Base-by-base conservation (phyloP, 768 basidiomycete genomes). In the Artomyces pyxidatus region DNA sequence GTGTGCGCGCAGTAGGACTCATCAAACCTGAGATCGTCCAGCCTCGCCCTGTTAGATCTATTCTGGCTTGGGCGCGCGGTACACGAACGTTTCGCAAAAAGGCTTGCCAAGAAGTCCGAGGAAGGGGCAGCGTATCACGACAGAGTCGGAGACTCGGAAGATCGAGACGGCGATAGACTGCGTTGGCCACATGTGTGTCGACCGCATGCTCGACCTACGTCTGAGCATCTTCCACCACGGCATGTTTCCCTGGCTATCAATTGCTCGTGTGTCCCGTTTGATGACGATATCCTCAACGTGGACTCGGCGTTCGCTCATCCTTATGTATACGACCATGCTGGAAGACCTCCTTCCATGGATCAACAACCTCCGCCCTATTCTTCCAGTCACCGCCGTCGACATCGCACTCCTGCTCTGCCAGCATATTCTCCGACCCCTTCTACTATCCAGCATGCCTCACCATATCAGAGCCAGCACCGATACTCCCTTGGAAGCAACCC, bases 401-500 rank as follows among this genome's bases (percentile, higher is more conserved):
- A 32, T 19, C 39, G 16, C 21, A 26, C 12, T 42, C 35, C n/a
- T n/a, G 26, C 43, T 6, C 28, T 44, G 16, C 3, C 28, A 14
- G 30, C 45, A 19, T 37, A 37, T 23, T 35, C 35, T 12, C 42
- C 26, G 4, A n/a, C 27, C 27, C 30, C 25, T 26, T 26, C 42
- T n/a, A 17, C 26, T n/a, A 16, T 44, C 42, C 7, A 44, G 10
- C 42, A 12, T 8, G n/a, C 39, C 4, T 50, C 53, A 17, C 21
- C 27, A 6, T 14, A 17, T 19, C 35, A 29, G 46, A 50, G 38
- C 17, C 68, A 72, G 44, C 72, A 75, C 50, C 61, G 57, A 12
- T 68, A 65, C 41, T 65, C 68, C 7, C 67, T 81, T 6, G 71
- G 75, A 46, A 70, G 67, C 46, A 60, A 50, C 61, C 75, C 59